Evolutionary conservation across 805 yeast species (phyloP), one percentile per base, ranked within the genome.

Genomic region (Barnettozyma siamensis): DNA sequence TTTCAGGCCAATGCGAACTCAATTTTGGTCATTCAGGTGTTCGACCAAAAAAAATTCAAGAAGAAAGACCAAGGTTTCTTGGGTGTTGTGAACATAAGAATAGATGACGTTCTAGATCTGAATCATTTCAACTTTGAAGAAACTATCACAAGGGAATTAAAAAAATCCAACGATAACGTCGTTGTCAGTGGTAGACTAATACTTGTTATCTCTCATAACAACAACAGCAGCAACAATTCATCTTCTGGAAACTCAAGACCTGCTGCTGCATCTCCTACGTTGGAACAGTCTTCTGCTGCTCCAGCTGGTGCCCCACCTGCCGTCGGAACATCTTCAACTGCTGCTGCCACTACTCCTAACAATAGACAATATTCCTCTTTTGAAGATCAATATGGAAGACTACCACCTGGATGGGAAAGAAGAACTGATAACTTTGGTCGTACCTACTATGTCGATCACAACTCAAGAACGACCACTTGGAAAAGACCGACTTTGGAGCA

Each of bases 331-430:
- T 52, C 29, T 26, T 9, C 65, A 1, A 44, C 54, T n/a, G 51
- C 40, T 17, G 33, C 34, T 4, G 30, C 41, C 23, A 27, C 44
- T 8, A 10, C 45, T 26, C 27, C 18, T 39, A 31, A n/a, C 41
- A 54, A 65, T 51, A 76, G 88, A 56, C 94, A 83, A 57, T 83
- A 81, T 54, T 85, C 95, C 5, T 87, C 98, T 2, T 93, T 93
- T 62, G 99, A 93, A 65, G 99, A 93, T 66, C 98, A 91, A 63
- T 78, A 80, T 55, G 99, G 99, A 33, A 75, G 96, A 59, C 72
- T 93, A 51, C 99, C 99, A 3, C 88, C 96, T 7, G 99, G 99
- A 4, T 93, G 99, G 98, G 99, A 93, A 65, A 80, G 99, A 54
- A 78, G 99, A 66, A 89, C 98, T 1, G 99, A 93, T 63, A 88